phyloP scores from a whole-genome alignment of 2,329 filamentous ascomycete species.

The Claviceps cyperi region DNA sequence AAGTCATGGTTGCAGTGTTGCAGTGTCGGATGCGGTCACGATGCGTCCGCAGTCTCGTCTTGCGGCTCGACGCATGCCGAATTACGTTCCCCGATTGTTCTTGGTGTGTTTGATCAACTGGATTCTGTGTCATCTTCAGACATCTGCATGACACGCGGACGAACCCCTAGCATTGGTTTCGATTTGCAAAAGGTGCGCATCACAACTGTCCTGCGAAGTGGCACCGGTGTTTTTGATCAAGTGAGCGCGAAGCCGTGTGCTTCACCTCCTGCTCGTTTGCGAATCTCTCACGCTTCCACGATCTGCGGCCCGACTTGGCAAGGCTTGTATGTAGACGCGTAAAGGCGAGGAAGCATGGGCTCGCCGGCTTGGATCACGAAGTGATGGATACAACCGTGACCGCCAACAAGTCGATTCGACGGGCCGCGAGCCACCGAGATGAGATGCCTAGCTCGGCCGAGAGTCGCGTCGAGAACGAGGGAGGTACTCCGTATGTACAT shows the following conservation, averaged over 20 bases:
- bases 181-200: too few relatives aligned
- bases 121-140: neutral
- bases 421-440: neutral
- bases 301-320: too few relatives aligned
- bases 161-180: too few relatives aligned
- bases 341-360: too few relatives aligned
- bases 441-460: neutral
- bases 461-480: too few relatives aligned
- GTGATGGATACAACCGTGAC: too few relatives aligned
- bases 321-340: too few relatives aligned
- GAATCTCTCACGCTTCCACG: too few relatives aligned
- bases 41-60: neutral
- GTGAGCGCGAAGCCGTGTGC: too few relatives aligned
- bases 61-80: neutral
- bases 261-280: too few relatives aligned
- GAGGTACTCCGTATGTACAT: neutral
- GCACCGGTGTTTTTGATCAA: too few relatives aligned
- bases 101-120: neutral
- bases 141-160: neutral
- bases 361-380: neutral
- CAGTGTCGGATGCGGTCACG: neutral
- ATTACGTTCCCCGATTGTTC: neutral
- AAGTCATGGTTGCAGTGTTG: neutral
- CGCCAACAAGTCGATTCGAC: neutral
- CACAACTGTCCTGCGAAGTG: too few relatives aligned